Percentiles rank a stretch among this genome's conserved stretches.
Evolutionary conservation across 192 early-diverging fungal species (phyloP).

Genomic region (Kappamyces sp.): DNA sequence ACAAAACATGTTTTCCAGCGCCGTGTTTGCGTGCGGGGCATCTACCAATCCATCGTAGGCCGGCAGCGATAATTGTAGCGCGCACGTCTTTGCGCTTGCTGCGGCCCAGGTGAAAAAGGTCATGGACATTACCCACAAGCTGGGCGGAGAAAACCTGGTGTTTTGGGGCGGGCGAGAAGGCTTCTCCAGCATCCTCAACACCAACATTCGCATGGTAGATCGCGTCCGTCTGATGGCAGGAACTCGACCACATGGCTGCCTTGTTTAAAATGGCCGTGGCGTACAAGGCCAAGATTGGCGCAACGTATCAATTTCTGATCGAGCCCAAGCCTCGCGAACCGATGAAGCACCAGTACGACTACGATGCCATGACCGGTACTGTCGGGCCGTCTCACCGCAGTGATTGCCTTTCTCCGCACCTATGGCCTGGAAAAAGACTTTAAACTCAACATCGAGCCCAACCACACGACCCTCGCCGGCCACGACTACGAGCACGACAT

Average conservation of each 20-base stretch:
- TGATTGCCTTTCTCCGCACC: constrained; percentile 26
- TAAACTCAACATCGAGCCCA: constrained; percentile 32
- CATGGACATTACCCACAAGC: constrained; percentile 29
- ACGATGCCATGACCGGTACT: constrained; percentile 25
- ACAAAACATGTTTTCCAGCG: constrained; percentile 21
- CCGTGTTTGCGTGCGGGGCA: constrained; percentile 24
- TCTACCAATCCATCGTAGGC: constrained; percentile 25
- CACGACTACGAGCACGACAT: constrained; percentile 35
- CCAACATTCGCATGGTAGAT: constrained; percentile 13
- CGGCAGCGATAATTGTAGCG: constrained; percentile 7
- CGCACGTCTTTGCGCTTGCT: constrained; percentile 23
- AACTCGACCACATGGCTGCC: constrained; percentile 31
- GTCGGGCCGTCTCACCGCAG: no score
- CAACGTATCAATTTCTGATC: constrained; percentile 24
- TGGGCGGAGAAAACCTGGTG: constrained; percentile 30
- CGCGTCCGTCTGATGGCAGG: constrained; percentile 6
- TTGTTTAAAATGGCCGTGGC: constrained; percentile 32
- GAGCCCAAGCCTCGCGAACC: constrained; percentile 35
- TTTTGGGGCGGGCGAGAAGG: constrained; percentile 38
- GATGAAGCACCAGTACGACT: constrained; percentile 36
- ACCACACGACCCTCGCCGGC: constrained; percentile 36
- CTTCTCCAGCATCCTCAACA: constrained; percentile 27
- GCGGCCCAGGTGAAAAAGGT: constrained; percentile 32
- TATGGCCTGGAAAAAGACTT: constrained; percentile 32
- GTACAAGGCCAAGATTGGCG: constrained; percentile 25